Conservation (phyloP, 345 rosid species). For the Acer saccharum region DNA sequence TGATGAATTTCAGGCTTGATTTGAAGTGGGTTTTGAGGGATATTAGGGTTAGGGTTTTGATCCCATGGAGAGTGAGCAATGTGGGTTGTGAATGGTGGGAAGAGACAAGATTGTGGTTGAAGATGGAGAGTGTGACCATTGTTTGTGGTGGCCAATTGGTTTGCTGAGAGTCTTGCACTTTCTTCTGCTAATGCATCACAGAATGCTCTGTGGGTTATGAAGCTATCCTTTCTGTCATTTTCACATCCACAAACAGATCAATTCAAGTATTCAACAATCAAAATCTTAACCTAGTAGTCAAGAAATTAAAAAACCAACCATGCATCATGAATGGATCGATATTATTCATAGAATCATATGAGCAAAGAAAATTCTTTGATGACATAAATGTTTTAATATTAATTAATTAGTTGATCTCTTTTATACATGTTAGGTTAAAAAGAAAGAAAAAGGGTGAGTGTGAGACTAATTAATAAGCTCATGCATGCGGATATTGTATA, state of each 20-base stretch:
- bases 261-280: too few relatives aligned
- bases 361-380: background rate
- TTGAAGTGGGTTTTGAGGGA: constrained; percentile 19
- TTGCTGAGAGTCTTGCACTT: constrained; percentile 70
- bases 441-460: constrained; percentile 6
- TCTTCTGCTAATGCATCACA: constrained; percentile 94
- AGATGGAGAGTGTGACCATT: constrained; percentile 21
- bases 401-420: background rate
- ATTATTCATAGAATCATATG: background rate
- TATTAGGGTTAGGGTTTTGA: constrained; percentile 51
- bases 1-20: constrained; percentile 45
- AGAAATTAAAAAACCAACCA: too few relatives aligned
- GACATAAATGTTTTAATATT: background rate
- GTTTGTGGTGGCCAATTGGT: constrained; percentile 32
- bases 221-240: constrained; percentile 74
- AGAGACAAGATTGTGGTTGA: constrained; percentile 27
- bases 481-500: constrained; percentile 31
- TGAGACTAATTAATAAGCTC: constrained; percentile 11
- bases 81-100: constrained; percentile 37
- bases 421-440: background rate
- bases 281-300: too few relatives aligned
- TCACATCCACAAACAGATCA: too few relatives aligned
- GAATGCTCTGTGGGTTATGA: constrained; percentile 89
- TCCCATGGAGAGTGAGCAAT: constrained; percentile 34
- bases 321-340: too few relatives aligned